These are phyloP conservation scores for Azolla pinnata DNA, from an alignment of 75 land plant genomes.

Conservation along the genomic window DNA sequence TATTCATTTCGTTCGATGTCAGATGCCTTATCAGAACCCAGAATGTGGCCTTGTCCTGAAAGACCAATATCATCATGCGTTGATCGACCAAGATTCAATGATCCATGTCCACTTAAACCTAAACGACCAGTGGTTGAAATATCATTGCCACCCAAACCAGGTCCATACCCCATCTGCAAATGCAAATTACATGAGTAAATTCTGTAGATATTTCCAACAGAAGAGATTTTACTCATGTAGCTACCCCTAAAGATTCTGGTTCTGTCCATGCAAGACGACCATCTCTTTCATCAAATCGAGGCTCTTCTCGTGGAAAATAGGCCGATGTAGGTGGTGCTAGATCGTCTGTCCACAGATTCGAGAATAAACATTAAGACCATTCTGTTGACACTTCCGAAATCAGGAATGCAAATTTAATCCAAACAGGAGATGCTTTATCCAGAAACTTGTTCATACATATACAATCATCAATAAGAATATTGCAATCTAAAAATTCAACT, in stretches of 20 bases:
- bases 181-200: too few relatives aligned
- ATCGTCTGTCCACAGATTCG: neutral
- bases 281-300: slow-evolving; percentile 20
- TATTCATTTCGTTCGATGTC: slow-evolving; percentile 20
- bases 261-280: slow-evolving; percentile 23
- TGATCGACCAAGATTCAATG: slow-evolving; percentile 5
- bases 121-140: too few relatives aligned
- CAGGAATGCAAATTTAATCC: too few relatives aligned
- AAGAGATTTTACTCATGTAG: too few relatives aligned
- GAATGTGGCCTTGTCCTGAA: slow-evolving; percentile 22
- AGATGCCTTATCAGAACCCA: slow-evolving; percentile 19
- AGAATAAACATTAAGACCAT: too few relatives aligned
- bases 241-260: slow-evolving; percentile 40
- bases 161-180: neutral
- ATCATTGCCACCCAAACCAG: neutral
- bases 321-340: neutral
- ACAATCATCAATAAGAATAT: too few relatives aligned
- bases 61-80: neutral
- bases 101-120: slow-evolving; percentile 9
- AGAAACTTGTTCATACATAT: too few relatives aligned
- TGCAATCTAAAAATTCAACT: too few relatives aligned
- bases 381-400: too few relatives aligned
- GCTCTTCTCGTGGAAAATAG: slow-evolving; percentile 38
- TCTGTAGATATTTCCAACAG: too few relatives aligned
- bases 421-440: too few relatives aligned